A percentile compares a stretch with the other conserved stretches of the same genome.
These are phyloP conservation scores for Colletotrichum tofieldiae DNA, from an alignment of 2,329 filamentous ascomycete species.

Conservation along the genomic window DNA sequence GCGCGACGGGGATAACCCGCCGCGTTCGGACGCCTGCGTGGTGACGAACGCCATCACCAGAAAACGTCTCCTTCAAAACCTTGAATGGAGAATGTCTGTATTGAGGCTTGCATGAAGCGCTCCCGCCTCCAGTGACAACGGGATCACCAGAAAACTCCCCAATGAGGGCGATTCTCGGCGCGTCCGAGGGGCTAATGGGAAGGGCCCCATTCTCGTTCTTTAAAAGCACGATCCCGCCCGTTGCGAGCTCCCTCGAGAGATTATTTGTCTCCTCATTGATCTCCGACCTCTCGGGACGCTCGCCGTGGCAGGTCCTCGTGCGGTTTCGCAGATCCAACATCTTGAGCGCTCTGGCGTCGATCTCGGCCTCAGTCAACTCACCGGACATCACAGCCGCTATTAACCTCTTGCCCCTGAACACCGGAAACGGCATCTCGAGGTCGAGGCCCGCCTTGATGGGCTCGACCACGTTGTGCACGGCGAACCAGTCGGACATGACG, in stretches of 20 bases:
- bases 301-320: conserved; percentile 22
- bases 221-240: conserved; percentile 43
- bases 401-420: conserved; percentile 44
- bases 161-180: conserved; percentile 20
- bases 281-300: conserved; percentile 38
- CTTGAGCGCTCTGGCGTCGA: conserved; percentile 41
- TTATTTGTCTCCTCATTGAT: conserved; percentile 39
- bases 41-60: conserved; percentile 7
- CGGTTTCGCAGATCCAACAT: conserved; percentile 40
- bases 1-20: conserved; percentile 40
- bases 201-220: conserved; percentile 40
- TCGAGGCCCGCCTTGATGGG: conserved; percentile 51
- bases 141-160: conserved; percentile 33
- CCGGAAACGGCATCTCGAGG: conserved; percentile 52
- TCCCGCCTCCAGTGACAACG: conserved; percentile 33
- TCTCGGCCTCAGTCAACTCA: conserved; percentile 35
- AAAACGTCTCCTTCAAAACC: conserved; percentile 18
- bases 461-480: conserved; percentile 51
- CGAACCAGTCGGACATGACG: conserved; percentile 55
- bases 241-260: conserved; percentile 42
- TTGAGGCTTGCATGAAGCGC: conserved; percentile 40
- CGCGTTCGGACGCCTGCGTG: conserved; percentile 34
- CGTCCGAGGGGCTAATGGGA: conserved; percentile 8
- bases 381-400: conserved; percentile 42
- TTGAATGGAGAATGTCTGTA: conserved; percentile 37